A percentile compares a stretch with the other conserved stretches of the same genome.
Evolutionary conservation across 805 yeast genomes (phyloP).

Genomic region (Pichia membranifaciens): DNA sequence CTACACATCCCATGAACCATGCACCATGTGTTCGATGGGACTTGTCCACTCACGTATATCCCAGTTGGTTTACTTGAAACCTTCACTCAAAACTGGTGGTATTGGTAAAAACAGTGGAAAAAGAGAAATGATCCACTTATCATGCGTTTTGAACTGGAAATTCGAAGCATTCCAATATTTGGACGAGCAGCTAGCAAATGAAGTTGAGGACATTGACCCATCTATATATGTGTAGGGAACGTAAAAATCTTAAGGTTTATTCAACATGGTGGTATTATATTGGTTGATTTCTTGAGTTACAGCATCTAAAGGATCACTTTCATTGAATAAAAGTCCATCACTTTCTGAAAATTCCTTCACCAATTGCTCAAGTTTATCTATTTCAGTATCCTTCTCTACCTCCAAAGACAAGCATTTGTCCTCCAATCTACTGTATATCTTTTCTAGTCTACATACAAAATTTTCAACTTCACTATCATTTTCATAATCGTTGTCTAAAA

Average conservation of each 20-base stretch:
- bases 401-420: conserved; percentile 4
- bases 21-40: conserved; percentile 97
- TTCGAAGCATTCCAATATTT: conserved; percentile 43
- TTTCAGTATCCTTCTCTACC: conserved; percentile 15
- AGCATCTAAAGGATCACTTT: too few species aligned
- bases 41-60: conserved; percentile 82
- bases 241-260: background rate
- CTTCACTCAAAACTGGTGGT: conserved; percentile 48
- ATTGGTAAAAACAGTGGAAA: conserved; percentile 53
- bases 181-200: conserved; percentile 10
- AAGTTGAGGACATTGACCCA: conserved; percentile 15
- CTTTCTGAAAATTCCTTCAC: background rate
- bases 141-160: conserved; percentile 76
- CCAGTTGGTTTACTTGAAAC: conserved; percentile 54
- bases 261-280: background rate
- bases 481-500: conserved; percentile 7
- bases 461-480: conserved; percentile 17
- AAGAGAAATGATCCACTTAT: conserved; percentile 68
- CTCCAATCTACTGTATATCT: conserved; percentile 26
- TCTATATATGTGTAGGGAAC: conserved; percentile 20
- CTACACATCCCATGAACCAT: conserved; percentile 91
- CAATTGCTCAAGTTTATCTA: conserved; percentile 18
- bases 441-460: conserved; percentile 21
- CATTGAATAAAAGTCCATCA: too few species aligned
- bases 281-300: conserved; percentile 1